Conservation (phyloP, 2,329 filamentous ascomycete genomes). For the Pseudogymnoascus sp. region DNA sequence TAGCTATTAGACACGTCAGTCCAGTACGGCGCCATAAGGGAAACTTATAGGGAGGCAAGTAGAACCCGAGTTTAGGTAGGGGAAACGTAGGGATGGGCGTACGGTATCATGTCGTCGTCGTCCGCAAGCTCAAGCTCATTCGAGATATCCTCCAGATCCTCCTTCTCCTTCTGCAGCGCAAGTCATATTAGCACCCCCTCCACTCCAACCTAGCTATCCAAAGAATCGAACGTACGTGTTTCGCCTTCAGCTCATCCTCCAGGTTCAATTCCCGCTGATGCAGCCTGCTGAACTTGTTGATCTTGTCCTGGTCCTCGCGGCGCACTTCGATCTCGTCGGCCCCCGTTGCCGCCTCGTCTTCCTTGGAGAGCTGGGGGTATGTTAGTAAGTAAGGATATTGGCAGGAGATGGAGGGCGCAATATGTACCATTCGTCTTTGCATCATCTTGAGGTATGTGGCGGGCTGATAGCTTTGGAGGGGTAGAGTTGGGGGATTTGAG, state of each 20-base stretch:
- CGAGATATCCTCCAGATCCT: conserved; percentile 88
- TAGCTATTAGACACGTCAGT: conserved; percentile 50
- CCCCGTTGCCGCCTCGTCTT: conserved; percentile 69
- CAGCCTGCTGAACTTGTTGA: conserved; percentile 92
- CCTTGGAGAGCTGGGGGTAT: conserved; percentile 70
- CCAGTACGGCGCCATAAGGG: not conserved
- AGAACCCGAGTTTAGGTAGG: not conserved
- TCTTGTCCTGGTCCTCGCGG: conserved; percentile 95
- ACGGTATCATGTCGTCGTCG: conserved; percentile 91
- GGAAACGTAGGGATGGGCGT: conserved; percentile 30
- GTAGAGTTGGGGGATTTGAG: not conserved
- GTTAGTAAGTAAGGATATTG: conserved; percentile 14
- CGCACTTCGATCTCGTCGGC: conserved; percentile 87
- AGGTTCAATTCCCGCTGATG: conserved; percentile 76
- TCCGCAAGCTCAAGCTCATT: conserved; percentile 89
- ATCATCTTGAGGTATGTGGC: conserved; percentile 33
- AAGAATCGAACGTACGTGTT: conserved; percentile 53
- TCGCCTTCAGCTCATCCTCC: conserved; percentile 71
- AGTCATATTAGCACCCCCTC: conserved; percentile 12
- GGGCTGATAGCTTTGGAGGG: conserved; percentile 1
- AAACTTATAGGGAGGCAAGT: not conserved
- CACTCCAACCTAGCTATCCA: not conserved
- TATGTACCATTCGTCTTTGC: conserved; percentile 51
- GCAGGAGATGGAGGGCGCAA: not conserved
- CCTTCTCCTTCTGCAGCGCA: conserved; percentile 84